Conservation (phyloP, 768 basidiomycete genomes). For the Macrocybe gigantea region DNA sequence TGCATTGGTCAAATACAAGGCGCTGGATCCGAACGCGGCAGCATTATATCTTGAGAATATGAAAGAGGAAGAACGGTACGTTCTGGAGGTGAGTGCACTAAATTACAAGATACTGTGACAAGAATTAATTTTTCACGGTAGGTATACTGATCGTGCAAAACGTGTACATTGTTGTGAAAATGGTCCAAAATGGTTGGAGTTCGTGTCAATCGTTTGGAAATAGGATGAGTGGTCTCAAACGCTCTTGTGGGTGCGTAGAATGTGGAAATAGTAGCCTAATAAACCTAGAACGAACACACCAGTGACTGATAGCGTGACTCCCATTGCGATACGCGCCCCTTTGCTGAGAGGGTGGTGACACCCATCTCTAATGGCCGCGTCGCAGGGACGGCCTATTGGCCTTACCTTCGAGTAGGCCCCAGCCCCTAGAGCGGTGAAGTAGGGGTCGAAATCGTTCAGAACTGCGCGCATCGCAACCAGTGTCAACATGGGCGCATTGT, state of each 20-base stretch:
- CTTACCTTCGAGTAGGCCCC: slow-evolving; percentile 59
- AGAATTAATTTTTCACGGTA: too few species aligned
- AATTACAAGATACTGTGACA: too few species aligned
- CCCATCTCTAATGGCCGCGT: slow-evolving; percentile 54
- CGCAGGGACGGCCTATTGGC: slow-evolving; percentile 74
- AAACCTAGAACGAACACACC: slow-evolving; percentile 52
- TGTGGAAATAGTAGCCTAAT: slow-evolving; percentile 4
- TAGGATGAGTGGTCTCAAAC: too few species aligned
- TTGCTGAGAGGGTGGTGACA: slow-evolving; percentile 53
- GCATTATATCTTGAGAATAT: slow-evolving; percentile 80
- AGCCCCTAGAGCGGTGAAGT: slow-evolving; percentile 63
- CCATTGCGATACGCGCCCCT: slow-evolving; percentile 66
- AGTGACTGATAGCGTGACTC: slow-evolving; percentile 54
- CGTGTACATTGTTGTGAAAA: too few species aligned
- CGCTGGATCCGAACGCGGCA: slow-evolving; percentile 57
- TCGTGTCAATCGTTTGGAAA: too few species aligned
- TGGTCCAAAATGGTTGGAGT: too few species aligned
- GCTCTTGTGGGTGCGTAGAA: too few species aligned
- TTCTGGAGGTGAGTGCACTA: slow-evolving; percentile 68
- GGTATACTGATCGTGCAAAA: too few species aligned
- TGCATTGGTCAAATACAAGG: slow-evolving; percentile 69
- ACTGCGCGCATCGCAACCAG: slow-evolving; percentile 75
- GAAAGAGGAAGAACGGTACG: slow-evolving; percentile 97
- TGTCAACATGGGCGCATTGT: slow-evolving; percentile 86
- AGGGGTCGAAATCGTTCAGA: slow-evolving; percentile 65